phyloP scores from a whole-genome alignment of 257 asterid species.

The Nyctanthes arbortristis region DNA sequence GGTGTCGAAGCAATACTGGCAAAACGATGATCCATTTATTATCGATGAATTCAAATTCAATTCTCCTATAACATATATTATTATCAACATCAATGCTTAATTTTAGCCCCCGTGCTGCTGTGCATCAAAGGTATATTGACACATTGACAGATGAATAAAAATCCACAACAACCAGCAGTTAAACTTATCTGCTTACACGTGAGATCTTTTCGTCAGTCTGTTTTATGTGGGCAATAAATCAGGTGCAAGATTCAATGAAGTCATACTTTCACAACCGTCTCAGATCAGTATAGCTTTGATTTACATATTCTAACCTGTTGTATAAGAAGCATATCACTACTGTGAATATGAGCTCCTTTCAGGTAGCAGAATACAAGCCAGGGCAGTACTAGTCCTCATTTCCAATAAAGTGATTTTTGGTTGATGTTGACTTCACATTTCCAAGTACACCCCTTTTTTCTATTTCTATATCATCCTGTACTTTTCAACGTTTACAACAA shows the following conservation, averaged over 20 bases:
- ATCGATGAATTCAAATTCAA: background rate
- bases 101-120: background rate
- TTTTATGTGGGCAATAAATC: too few relatives aligned
- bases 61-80: background rate
- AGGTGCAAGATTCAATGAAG: too few relatives aligned
- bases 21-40: conserved; percentile 5
- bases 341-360: too few relatives aligned
- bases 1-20: background rate
- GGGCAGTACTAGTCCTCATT: background rate
- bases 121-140: background rate
- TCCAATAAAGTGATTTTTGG: background rate
- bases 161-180: background rate
- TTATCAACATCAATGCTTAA: background rate
- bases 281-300: too few relatives aligned
- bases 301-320: too few relatives aligned
- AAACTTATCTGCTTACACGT: background rate
- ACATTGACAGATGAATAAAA: background rate
- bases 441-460: background rate
- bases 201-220: too few relatives aligned
- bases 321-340: too few relatives aligned
- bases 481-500: background rate
- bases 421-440: background rate
- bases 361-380: background rate
- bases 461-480: background rate
- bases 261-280: too few relatives aligned